Evolutionary conservation across 495 filamentous ascomycete species (phyloP).

Genomic region (Hypoxylon trugodes): DNA sequence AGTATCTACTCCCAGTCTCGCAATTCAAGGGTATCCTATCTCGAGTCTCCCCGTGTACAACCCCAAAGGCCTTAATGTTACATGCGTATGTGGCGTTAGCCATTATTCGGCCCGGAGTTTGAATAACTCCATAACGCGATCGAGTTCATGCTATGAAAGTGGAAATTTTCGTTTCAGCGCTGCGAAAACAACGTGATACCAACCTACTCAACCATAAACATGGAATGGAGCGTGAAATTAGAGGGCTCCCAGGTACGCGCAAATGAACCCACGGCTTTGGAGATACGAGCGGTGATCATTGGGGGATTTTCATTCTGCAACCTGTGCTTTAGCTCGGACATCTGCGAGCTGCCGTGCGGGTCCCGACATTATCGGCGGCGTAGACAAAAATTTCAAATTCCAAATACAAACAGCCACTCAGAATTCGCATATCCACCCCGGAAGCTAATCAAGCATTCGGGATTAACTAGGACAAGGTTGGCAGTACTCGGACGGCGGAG

Average conservation of each 20-base stretch:
- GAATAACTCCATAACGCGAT: too few species aligned
- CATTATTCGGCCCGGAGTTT: neutral
- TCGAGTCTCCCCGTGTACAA: too few species aligned
- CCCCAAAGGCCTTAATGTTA: neutral
- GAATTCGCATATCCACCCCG: conserved; percentile 22
- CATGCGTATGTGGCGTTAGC: neutral
- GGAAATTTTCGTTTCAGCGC: too few species aligned
- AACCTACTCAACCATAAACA: neutral
- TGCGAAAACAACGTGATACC: too few species aligned
- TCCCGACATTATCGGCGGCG: conserved; percentile 8
- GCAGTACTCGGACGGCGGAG: conserved; percentile 30
- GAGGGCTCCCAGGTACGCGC: neutral
- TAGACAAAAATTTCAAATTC: conserved; percentile 25
- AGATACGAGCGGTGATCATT: conserved; percentile 3
- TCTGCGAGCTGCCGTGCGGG: conserved; percentile 12
- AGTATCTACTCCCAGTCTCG: neutral
- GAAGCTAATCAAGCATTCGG: conserved; percentile 21
- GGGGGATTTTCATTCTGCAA: conserved; percentile 17
- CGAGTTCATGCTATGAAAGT: too few species aligned
- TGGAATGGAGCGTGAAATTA: neutral
- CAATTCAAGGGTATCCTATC: neutral
- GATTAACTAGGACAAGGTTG: conserved; percentile 11
- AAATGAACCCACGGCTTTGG: neutral
- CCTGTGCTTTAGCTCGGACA: neutral
- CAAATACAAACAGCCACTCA: conserved; percentile 40